A percentile compares a stretch with the other conserved stretches of the same genome.
phyloP scores from a whole-genome alignment of 805 yeast genomes.

The Kluyveromyces wickerhamii region DNA sequence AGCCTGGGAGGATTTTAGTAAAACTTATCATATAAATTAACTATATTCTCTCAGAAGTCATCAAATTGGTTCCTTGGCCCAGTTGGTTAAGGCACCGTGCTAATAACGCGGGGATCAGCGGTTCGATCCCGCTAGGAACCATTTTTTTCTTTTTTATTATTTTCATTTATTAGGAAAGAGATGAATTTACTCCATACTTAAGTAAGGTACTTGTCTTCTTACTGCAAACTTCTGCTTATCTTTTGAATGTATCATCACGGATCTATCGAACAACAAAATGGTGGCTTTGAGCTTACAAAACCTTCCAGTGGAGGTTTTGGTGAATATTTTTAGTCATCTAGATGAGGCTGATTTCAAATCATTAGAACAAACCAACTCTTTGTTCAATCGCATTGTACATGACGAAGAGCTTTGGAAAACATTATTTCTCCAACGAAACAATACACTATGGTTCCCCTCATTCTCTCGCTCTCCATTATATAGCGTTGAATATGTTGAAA shows the following conservation, averaged over 20 bases:
- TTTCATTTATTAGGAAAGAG: no score
- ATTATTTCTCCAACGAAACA: slow-evolving; percentile 26
- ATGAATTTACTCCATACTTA: no score
- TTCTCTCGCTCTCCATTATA: slow-evolving; percentile 29
- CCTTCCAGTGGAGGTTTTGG: slow-evolving; percentile 34
- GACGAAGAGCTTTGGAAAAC: slow-evolving; percentile 39
- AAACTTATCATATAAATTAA: no score
- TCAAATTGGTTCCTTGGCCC: slow-evolving; percentile 15
- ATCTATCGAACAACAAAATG: no score
- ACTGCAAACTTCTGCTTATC: no score
- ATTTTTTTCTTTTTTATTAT: slow-evolving; percentile 6
- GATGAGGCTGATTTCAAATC: slow-evolving; percentile 31
- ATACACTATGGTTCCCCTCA: slow-evolving; percentile 31
- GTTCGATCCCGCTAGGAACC: slow-evolving; percentile 19
- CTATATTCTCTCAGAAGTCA: no score
- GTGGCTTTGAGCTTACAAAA: no score
- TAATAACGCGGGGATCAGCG: slow-evolving; percentile 20
- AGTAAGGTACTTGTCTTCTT: no score
- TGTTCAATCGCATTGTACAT: slow-evolving; percentile 25
- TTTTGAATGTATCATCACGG: no score
- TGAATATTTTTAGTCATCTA: slow-evolving; percentile 30
- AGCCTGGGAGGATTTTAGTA: no score
- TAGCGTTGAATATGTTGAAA: slow-evolving; percentile 29
- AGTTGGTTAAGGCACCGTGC: slow-evolving; percentile 20
- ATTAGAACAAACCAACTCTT: slow-evolving; percentile 27